Conservation (phyloP, 179 eudicot species). For the Camellia oleifera region DNA sequence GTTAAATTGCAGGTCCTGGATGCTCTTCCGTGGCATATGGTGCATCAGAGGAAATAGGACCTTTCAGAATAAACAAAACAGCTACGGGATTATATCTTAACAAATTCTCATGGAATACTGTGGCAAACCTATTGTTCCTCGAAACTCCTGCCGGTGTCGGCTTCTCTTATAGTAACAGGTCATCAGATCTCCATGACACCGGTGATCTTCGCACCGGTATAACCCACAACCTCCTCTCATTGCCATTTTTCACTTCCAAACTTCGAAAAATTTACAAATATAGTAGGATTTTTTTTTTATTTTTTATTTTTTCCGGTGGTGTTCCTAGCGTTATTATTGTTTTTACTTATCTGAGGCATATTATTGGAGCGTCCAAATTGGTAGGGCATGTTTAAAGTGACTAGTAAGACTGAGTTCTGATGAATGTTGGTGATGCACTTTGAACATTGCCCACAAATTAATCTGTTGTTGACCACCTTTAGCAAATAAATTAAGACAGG, state of each 20-base stretch:
- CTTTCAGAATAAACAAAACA: slow-evolving; percentile 67
- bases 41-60: slow-evolving; percentile 96
- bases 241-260: too few species aligned
- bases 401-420: background rate
- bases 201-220: slow-evolving; percentile 88
- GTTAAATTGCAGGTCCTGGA: slow-evolving; percentile 65
- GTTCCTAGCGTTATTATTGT: background rate
- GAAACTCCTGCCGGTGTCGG: slow-evolving; percentile 99
- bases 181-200: slow-evolving; percentile 67
- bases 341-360: background rate
- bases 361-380: background rate
- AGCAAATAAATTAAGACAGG: background rate
- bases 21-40: slow-evolving; percentile 99
- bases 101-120: slow-evolving; percentile 78
- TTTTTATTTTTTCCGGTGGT: background rate
- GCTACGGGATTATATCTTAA: slow-evolving; percentile 56
- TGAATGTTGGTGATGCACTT: background rate
- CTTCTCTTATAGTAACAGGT: slow-evolving; percentile 71
- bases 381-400: background rate
- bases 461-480: background rate
- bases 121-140: slow-evolving; percentile 72
- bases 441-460: background rate
- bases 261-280: too few species aligned
- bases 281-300: too few species aligned
- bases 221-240: background rate